A percentile compares a stretch with the other conserved stretches of the same genome.
Evolutionary conservation across 2,329 filamentous ascomycete genomes (phyloP).

Genomic region (Thelonectria rubi): DNA sequence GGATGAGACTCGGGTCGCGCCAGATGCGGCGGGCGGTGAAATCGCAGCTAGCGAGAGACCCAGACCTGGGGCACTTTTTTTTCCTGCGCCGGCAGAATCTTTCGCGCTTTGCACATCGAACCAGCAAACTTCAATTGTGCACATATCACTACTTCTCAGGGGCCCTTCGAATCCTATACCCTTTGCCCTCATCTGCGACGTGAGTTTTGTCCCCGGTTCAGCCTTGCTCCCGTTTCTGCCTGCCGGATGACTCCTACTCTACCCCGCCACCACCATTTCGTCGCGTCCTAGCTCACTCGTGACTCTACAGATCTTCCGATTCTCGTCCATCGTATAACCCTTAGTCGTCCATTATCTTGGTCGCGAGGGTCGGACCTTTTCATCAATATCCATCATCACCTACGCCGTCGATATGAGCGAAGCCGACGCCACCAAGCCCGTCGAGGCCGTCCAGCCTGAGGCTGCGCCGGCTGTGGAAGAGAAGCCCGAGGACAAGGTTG

Average conservation of each 20-base stretch:
- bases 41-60: slow-evolving; percentile 39
- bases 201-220: slow-evolving; percentile 21
- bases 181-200: slow-evolving; percentile 16
- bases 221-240: slow-evolving; percentile 12
- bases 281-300: slow-evolving; percentile 37
- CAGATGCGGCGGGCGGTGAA: slow-evolving; percentile 43
- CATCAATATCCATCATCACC: slow-evolving; percentile 13
- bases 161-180: background rate
- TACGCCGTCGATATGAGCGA: slow-evolving; percentile 49
- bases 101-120: slow-evolving; percentile 29
- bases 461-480: slow-evolving; percentile 42
- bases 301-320: slow-evolving; percentile 24
- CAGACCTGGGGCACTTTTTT: slow-evolving; percentile 37
- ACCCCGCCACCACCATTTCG: slow-evolving; percentile 43
- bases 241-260: slow-evolving; percentile 40
- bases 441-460: slow-evolving; percentile 46
- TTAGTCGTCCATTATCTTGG: slow-evolving; percentile 13
- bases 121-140: slow-evolving; percentile 26
- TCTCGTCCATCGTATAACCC: slow-evolving; percentile 14
- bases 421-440: slow-evolving; percentile 51
- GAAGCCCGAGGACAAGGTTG: slow-evolving; percentile 39
- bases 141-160: background rate
- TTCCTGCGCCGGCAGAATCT: slow-evolving; percentile 41
- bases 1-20: slow-evolving; percentile 16
- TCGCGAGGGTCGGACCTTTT: slow-evolving; percentile 24